Evolutionary conservation across 2,329 filamentous ascomycete species (phyloP).

Genomic region (Aspergillus chevalieri): DNA sequence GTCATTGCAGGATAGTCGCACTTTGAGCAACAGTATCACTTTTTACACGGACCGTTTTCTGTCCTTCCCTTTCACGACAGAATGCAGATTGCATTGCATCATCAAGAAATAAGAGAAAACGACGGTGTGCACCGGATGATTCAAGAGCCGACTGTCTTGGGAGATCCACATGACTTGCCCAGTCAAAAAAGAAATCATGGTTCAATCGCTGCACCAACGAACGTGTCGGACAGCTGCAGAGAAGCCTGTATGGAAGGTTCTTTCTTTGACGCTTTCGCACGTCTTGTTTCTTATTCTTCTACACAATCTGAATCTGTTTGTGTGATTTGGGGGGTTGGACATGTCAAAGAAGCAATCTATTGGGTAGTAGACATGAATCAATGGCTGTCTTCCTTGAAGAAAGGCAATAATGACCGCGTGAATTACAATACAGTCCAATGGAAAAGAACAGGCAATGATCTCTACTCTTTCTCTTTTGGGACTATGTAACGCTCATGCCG

Average conservation of each 20-base stretch:
- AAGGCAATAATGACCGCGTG: not conserved
- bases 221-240: conserved; percentile 23
- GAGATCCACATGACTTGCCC: not conserved
- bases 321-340: conserved; percentile 1
- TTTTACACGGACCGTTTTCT: too few species aligned
- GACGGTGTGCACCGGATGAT: too few species aligned
- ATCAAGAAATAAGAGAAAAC: too few species aligned
- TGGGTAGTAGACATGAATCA: too few species aligned
- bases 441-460: too few species aligned
- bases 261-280: conserved; percentile 14
- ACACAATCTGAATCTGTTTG: conserved; percentile 4
- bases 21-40: too few species aligned
- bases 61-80: too few species aligned
- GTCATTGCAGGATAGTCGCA: too few species aligned
- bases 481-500: not conserved
- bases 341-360: conserved; percentile 12
- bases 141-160: too few species aligned
- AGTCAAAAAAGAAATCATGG: not conserved
- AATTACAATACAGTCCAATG: too few species aligned
- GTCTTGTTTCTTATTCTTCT: conserved; percentile 1
- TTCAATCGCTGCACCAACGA: conserved; percentile 6
- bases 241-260: conserved; percentile 31
- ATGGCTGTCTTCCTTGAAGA: conserved; percentile 1
- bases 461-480: too few species aligned
- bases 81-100: too few species aligned